phyloP scores from a whole-genome alignment of 2,329 filamentous ascomycete genomes.

The Fusarium tanahbumbuense region DNA sequence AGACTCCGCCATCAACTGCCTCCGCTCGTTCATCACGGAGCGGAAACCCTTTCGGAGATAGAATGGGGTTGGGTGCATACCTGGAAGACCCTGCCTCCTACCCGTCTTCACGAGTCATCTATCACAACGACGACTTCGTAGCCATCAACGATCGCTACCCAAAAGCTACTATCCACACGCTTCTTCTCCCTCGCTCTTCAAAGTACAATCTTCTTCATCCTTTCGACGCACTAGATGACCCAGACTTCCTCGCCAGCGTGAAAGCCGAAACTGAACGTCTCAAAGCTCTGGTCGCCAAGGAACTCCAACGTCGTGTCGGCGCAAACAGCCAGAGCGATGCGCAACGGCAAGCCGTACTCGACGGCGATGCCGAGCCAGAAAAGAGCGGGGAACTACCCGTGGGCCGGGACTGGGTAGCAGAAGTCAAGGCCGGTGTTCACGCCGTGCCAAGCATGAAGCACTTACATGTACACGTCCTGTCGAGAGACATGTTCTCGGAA shows the following conservation, averaged over 20 bases:
- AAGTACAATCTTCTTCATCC: constrained; percentile 74
- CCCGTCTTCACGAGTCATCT: constrained; percentile 71
- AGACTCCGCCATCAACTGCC: constrained; percentile 42
- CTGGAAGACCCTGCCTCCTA: constrained; percentile 71
- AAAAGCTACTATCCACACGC: constrained; percentile 85
- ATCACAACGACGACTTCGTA: constrained; percentile 75
- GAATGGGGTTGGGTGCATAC: constrained; percentile 75
- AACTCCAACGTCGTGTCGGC: constrained; percentile 78
- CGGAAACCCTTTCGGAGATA: constrained; percentile 57
- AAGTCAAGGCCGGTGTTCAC: constrained; percentile 84
- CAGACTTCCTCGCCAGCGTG: constrained; percentile 74
- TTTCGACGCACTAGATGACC: constrained; percentile 79
- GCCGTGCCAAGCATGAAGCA: constrained; percentile 92
- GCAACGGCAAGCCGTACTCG: constrained; percentile 73
- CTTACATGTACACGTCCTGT: constrained; percentile 89
- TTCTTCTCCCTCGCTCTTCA: constrained; percentile 83
- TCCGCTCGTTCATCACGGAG: constrained; percentile 33
- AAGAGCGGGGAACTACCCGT: constrained; percentile 63
- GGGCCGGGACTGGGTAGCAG: constrained; percentile 82
- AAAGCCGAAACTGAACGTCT: constrained; percentile 71
- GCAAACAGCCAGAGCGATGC: constrained; percentile 71
- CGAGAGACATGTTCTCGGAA: constrained; percentile 79
- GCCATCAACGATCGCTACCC: constrained; percentile 86
- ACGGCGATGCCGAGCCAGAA: constrained; percentile 59
- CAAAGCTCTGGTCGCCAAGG: constrained; percentile 73